Conservation (phyloP, 2,329 filamentous ascomycete species). For the Talaromyces sp. region DNA sequence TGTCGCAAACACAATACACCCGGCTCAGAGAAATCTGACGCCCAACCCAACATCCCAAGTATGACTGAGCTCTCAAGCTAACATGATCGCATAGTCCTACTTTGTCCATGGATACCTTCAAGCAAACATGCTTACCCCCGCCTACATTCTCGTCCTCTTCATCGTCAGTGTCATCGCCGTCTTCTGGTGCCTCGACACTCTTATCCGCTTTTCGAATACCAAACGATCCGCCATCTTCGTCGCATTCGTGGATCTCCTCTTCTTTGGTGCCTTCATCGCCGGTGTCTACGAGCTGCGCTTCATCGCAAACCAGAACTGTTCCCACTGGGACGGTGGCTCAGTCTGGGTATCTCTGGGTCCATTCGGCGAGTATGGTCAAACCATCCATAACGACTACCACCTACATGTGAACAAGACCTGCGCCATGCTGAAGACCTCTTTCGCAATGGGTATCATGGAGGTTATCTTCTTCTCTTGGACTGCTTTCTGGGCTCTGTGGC, state of each 20-base stretch:
- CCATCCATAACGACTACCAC: constrained; percentile 52
- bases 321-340: constrained; percentile 55
- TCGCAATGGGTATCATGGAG: constrained; percentile 90
- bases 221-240: constrained; percentile 63
- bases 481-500: constrained; percentile 64
- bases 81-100: constrained; percentile 47
- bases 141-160: constrained; percentile 65
- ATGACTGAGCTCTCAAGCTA: background rate
- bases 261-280: constrained; percentile 66
- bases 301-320: constrained; percentile 68
- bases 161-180: constrained; percentile 64
- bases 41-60: background rate
- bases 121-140: constrained; percentile 60
- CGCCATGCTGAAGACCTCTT: constrained; percentile 87
- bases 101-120: constrained; percentile 64
- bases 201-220: constrained; percentile 62
- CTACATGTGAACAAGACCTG: constrained; percentile 73
- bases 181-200: constrained; percentile 64
- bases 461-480: constrained; percentile 78
- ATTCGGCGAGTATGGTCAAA: constrained; percentile 58
- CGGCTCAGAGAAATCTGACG: background rate
- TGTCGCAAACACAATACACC: background rate
- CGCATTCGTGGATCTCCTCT: constrained; percentile 62
- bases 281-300: constrained; percentile 61
- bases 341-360: constrained; percentile 65